Conservation (phyloP, 2,329 filamentous ascomycete genomes). For the Fusarium albidum region DNA sequence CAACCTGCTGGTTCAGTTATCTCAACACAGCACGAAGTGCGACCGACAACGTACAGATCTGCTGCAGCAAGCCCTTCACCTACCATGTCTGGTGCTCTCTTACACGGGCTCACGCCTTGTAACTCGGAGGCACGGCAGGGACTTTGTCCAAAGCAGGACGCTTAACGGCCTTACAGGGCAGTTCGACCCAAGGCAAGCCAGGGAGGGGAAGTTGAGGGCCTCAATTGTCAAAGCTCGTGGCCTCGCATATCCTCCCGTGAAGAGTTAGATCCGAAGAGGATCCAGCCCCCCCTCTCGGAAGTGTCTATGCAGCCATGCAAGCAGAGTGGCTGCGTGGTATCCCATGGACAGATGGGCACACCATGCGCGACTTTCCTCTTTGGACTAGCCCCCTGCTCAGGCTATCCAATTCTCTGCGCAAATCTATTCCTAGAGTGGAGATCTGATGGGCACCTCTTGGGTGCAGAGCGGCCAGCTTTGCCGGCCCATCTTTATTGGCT, state of each 20-base stretch:
- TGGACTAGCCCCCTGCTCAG: slow-evolving; percentile 32
- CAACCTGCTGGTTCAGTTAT: slow-evolving; percentile 13
- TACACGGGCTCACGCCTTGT: neutral
- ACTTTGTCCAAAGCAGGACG: slow-evolving; percentile 4
- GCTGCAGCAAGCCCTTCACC: slow-evolving; percentile 16
- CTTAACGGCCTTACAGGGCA: slow-evolving; percentile 22
- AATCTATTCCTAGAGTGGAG: slow-evolving; percentile 43
- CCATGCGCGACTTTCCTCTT: slow-evolving; percentile 44
- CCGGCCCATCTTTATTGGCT: slow-evolving; percentile 52
- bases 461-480: slow-evolving; percentile 35
- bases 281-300: slow-evolving; percentile 31
- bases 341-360: slow-evolving; percentile 40
- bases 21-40: slow-evolving; percentile 16
- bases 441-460: slow-evolving; percentile 28
- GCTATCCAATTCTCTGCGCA: slow-evolving; percentile 38
- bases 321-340: slow-evolving; percentile 37
- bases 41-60: slow-evolving; percentile 24
- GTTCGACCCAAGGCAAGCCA: no score
- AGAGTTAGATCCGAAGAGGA: slow-evolving; percentile 34
- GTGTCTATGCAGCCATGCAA: slow-evolving; percentile 30
- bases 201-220: slow-evolving; percentile 32
- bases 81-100: slow-evolving; percentile 1
- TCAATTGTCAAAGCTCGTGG: slow-evolving; percentile 35
- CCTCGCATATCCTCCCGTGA: slow-evolving; percentile 31
- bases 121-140: neutral